Conservation (phyloP, 2,329 filamentous ascomycete species). For the Eurotiales sp. region DNA sequence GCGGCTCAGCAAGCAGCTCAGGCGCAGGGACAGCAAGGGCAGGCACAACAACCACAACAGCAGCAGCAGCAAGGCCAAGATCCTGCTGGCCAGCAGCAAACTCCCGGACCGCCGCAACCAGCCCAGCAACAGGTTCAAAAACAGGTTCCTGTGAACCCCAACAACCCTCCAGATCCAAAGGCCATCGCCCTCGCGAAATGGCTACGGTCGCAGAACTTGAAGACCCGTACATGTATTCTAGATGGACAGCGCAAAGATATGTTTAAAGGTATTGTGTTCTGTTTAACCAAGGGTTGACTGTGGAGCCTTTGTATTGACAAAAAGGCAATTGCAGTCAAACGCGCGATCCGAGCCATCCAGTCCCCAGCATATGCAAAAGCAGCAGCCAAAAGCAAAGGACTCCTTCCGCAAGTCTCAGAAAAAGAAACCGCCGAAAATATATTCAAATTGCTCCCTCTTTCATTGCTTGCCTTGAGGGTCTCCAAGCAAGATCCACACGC, state of each 20-base stretch:
- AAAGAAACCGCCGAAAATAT: constrained; percentile 84
- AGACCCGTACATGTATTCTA: constrained; percentile 84
- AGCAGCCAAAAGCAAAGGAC: constrained; percentile 75
- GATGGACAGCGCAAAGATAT: constrained; percentile 97
- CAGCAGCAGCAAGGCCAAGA: constrained; percentile 10
- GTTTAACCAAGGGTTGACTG: neutral
- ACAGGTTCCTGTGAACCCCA: constrained; percentile 46
- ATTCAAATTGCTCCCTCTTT: constrained; percentile 92
- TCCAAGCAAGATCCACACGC: constrained; percentile 74
- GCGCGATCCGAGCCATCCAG: constrained; percentile 83
- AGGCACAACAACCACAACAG: constrained; percentile 18
- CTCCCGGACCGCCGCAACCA: constrained; percentile 11
- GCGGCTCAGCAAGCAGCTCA: constrained; percentile 27
- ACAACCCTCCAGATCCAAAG: constrained; percentile 74
- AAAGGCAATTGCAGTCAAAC: constrained; percentile 72
- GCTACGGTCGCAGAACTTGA: constrained; percentile 76
- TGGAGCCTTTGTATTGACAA: neutral
- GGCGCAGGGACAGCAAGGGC: constrained; percentile 21
- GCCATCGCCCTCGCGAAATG: constrained; percentile 88
- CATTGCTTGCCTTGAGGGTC: constrained; percentile 87
- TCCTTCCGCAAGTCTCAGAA: constrained; percentile 83
- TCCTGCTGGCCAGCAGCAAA: constrained; percentile 18
- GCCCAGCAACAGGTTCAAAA: constrained; percentile 36
- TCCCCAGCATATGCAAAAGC: constrained; percentile 89
- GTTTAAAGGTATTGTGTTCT: constrained; percentile 69